Conservation (phyloP, 2,329 filamentous ascomycete genomes). For the Ascochyta rabiei region DNA sequence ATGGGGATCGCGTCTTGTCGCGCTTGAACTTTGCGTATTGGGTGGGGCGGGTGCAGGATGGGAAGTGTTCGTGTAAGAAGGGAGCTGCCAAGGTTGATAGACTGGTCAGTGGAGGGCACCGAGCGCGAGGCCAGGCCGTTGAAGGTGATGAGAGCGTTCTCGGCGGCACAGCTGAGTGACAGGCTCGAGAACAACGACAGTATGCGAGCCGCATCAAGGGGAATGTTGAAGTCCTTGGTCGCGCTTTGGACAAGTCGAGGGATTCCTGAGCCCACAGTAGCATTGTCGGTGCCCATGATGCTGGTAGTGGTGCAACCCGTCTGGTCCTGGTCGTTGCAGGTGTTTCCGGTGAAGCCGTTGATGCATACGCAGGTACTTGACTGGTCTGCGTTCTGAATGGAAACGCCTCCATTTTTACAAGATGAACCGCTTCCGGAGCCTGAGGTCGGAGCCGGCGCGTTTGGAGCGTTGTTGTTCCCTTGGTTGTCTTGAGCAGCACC, state of each 20-base stretch:
- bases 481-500: slow-evolving; percentile 25
- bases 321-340: slow-evolving; percentile 59
- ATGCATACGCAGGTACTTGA: slow-evolving; percentile 86
- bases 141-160: slow-evolving; percentile 90
- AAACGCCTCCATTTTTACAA: slow-evolving; percentile 83
- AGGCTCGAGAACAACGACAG: slow-evolving; percentile 76
- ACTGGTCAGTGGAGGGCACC: slow-evolving; percentile 15
- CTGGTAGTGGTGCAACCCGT: slow-evolving; percentile 61
- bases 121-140: slow-evolving; percentile 56
- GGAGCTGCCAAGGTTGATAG: slow-evolving; percentile 26
- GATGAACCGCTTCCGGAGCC: slow-evolving; percentile 42
- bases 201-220: slow-evolving; percentile 72
- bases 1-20: slow-evolving; percentile 36
- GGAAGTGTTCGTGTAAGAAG: slow-evolving; percentile 33
- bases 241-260: slow-evolving; percentile 73
- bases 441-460: slow-evolving; percentile 28
- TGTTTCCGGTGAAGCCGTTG: slow-evolving; percentile 78
- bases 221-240: slow-evolving; percentile 73
- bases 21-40: slow-evolving; percentile 18
- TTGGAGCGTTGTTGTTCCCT: slow-evolving; percentile 25
- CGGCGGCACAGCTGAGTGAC: slow-evolving; percentile 78
- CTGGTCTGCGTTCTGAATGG: slow-evolving; percentile 66
- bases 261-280: slow-evolving; percentile 80
- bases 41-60: slow-evolving; percentile 32
- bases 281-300: slow-evolving; percentile 54